Evolutionary conservation across 2,329 filamentous ascomycete species (phyloP).

Genomic region (Chaetothyriales sp.): DNA sequence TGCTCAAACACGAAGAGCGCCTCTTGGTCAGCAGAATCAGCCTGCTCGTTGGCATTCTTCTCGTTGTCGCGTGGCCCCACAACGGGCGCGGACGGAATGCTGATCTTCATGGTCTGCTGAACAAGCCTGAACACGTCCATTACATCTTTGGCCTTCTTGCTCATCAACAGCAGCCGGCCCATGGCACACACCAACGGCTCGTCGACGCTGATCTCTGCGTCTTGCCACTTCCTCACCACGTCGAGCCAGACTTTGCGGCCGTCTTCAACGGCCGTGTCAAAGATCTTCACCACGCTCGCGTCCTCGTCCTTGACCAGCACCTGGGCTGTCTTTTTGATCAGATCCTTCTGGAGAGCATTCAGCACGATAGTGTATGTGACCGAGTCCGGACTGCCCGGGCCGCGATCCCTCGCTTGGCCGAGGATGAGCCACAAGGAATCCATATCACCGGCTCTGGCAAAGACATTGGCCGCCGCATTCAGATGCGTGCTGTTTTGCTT

Average conservation of each 20-base stretch:
- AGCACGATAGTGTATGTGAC: slow-evolving; percentile 73
- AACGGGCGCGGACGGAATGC: neutral
- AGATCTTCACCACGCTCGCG: slow-evolving; percentile 20
- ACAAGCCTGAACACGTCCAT: slow-evolving; percentile 61
- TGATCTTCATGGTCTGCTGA: slow-evolving; percentile 67
- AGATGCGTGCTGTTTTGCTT: slow-evolving; percentile 67
- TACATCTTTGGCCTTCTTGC: slow-evolving; percentile 46
- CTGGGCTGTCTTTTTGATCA: slow-evolving; percentile 21
- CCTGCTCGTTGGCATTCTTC: neutral
- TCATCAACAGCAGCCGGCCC: slow-evolving; percentile 60
- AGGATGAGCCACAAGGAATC: slow-evolving; percentile 69
- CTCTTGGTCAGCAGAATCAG: neutral
- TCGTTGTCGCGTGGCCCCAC: no score
- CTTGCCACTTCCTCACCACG: slow-evolving; percentile 60
- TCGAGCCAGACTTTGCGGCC: slow-evolving; percentile 70
- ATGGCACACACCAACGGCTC: slow-evolving; percentile 68
- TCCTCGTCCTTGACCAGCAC: slow-evolving; percentile 6
- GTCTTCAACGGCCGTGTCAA: slow-evolving; percentile 41
- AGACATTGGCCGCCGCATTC: slow-evolving; percentile 78
- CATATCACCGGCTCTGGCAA: slow-evolving; percentile 58
- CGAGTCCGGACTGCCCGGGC: slow-evolving; percentile 50
- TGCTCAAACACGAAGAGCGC: neutral
- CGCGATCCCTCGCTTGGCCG: slow-evolving; percentile 53
- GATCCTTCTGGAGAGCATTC: slow-evolving; percentile 52
- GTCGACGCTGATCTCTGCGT: slow-evolving; percentile 58